These are phyloP conservation scores for Zopfia rhizophila DNA, from an alignment of 2,329 filamentous ascomycete genomes.

Conservation along the genomic window DNA sequence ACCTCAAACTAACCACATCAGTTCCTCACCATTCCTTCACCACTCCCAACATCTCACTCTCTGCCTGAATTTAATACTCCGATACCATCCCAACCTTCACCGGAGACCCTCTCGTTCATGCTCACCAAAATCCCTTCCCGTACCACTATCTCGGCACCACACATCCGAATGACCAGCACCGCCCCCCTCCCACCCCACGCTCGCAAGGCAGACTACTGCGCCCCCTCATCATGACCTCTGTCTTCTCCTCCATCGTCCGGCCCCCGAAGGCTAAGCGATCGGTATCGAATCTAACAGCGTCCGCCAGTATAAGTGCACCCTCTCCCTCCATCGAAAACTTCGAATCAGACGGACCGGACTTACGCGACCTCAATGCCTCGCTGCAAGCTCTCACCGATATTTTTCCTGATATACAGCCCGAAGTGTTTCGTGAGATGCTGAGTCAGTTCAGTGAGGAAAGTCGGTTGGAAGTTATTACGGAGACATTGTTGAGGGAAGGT, in stretches of 20 bases:
- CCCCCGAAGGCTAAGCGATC: constrained; percentile 32
- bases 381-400: constrained; percentile 75
- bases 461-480: constrained; percentile 78
- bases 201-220: too few species aligned
- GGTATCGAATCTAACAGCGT: constrained; percentile 19
- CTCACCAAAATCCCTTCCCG: too few species aligned
- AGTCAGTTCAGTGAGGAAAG: constrained; percentile 79
- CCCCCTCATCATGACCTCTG: constrained; percentile 41
- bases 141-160: too few species aligned
- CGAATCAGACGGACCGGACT: constrained; percentile 65
- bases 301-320: constrained; percentile 4
- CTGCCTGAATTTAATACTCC: too few species aligned
- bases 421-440: constrained; percentile 86
- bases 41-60: too few species aligned
- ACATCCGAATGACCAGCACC: too few species aligned
- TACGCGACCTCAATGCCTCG: constrained; percentile 75
- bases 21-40: too few species aligned
- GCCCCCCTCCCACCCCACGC: too few species aligned
- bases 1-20: too few species aligned
- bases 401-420: constrained; percentile 83
- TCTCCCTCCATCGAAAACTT: constrained; percentile 13
- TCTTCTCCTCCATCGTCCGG: constrained; percentile 49
- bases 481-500: constrained; percentile 78
- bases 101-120: too few species aligned
- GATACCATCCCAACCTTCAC: too few species aligned